Base-by-base conservation (phyloP, 2,329 filamentous ascomycete species). In the Cryphonectria carpinicola region DNA sequence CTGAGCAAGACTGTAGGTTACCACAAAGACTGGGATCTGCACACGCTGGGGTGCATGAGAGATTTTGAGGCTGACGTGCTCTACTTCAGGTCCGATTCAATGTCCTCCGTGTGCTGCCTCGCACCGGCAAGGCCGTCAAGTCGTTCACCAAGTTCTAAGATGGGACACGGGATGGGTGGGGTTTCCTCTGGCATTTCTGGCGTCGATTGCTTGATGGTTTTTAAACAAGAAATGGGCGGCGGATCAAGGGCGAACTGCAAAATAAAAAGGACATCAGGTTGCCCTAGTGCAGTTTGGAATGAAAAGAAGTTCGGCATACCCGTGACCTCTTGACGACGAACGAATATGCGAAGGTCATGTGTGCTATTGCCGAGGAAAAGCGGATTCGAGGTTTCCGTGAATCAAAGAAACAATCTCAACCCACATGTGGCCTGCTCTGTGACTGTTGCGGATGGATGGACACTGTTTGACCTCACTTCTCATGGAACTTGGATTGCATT, bases 101-200 rank as follows among this genome's bases (percentile, higher is more conserved):
- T 89, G 95, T 98, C 83, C 93, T 99, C 83, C 95, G 96, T 82
- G 96, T 99, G 81, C 93, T 98, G 81, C 95, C 95, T 86, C 92
- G 95, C 88, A 97, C 94, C 81, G 94, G 95, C 87, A 98, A 98
- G 92, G 87, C 90, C 80, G 94, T 98, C 85, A 99, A 99, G 94
- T 86, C 91, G 85, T 99, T 99, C 91, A 89, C 85, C 89, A 99
- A 99, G 90, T 99, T 99, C 90, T 99, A 97, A 91, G 80, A 79
- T 80, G 79, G 43, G 73, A 73, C 67, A 71, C 72, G 74, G 70
- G 70, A 72, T 49, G 56, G 65, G 46, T 70, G 74, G 74, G 73
- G 70, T 73, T 76, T 77, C 77, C 73, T 71, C 74, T 77, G 76
- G 76, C 76, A 78, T 78, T 77, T 78, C 76, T 76, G 77, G 77